phyloP scores from a whole-genome alignment of 768 basidiomycete species.

The Boletus barrowsii region DNA sequence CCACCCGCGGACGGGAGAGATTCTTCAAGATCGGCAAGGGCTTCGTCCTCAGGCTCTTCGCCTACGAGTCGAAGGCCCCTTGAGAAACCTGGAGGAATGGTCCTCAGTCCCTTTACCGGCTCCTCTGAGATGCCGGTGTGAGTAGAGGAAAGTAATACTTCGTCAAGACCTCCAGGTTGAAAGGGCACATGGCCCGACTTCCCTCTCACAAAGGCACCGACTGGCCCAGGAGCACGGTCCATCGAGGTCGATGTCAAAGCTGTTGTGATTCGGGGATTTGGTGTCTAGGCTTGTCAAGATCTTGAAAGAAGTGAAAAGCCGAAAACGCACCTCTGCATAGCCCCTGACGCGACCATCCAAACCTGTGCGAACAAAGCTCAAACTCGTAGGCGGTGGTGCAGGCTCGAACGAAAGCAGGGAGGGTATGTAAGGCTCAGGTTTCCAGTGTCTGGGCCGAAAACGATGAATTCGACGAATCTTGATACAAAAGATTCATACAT shows the following conservation, averaged over 20 bases:
- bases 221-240: slow-evolving; percentile 77
- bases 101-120: slow-evolving; percentile 46
- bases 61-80: slow-evolving; percentile 74
- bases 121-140: slow-evolving; percentile 38
- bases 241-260: slow-evolving; percentile 84
- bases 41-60: slow-evolving; percentile 49
- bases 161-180: slow-evolving; percentile 89
- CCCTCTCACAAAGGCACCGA: slow-evolving; percentile 84
- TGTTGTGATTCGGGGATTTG: slow-evolving; percentile 53
- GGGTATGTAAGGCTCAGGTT: slow-evolving; percentile 55
- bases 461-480: slow-evolving; percentile 10
- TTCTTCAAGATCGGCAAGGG: slow-evolving; percentile 32
- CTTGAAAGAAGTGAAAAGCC: slow-evolving; percentile 1
- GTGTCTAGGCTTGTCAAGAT: slow-evolving; percentile 40
- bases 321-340: slow-evolving; percentile 64
- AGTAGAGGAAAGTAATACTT: slow-evolving; percentile 38
- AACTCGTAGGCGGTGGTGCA: slow-evolving; percentile 68
- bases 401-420: slow-evolving; percentile 63
- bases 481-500: slow-evolving; percentile 49
- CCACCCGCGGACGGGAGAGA: slow-evolving; percentile 5
- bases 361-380: slow-evolving; percentile 74
- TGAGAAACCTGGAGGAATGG: slow-evolving; percentile 77
- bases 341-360: slow-evolving; percentile 79
- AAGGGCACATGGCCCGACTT: slow-evolving; percentile 94
- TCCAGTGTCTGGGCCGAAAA: slow-evolving; percentile 60